Base-by-base conservation (phyloP, 2,329 filamentous ascomycete genomes). In the Fusarium pseudograminearum region DNA sequence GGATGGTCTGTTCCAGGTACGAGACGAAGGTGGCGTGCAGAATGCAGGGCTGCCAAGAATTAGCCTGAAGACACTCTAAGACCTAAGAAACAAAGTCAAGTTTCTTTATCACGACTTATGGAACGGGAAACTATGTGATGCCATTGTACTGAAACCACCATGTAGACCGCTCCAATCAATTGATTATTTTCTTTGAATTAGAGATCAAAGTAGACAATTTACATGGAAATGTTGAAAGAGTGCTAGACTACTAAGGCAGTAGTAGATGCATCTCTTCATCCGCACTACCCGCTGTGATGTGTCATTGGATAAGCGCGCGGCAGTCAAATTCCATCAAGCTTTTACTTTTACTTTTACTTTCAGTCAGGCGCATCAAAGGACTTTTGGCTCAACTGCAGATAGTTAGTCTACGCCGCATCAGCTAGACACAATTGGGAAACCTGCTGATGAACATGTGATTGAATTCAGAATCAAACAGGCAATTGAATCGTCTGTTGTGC, bases 231-330 rank as follows among this genome's bases (percentile, higher is more conserved):
- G 14, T 24, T 24, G 16, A 5, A 5, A 31, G 18, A 15, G n/a
- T 40, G 12, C 36, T 40, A 22, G 11, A 12, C 26, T 30, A 30
- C n/a, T 40, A 12, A 22, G 18, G 36, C n/a, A 40, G 38, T 40
- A 40, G 5, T 38, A 34, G 7, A 48, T 48, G 46, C 11, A 34
- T 48, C 31, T 34, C 31, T 28, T 28, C 26, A 28, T 30, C 28
- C 28, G 11, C 11, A 30, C 10, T 24, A 30, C n/a, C 58, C 24
- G 28, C 28, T 24, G 26, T 63, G 47, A 45, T 42, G 30, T 44
- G 24, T 44, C 50, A 40, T 33, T 46, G 56, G 33, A 33, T 70
- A 70, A 68, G 68, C 68, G 68, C 68, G 68, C 67, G 68, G 68
- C 54, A 71, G 67, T 71, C 66, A 59, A 63, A 14, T 56, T 51